These are phyloP conservation scores for Chlorociboria aeruginascens DNA, from an alignment of 495 filamentous ascomycete species.

Conservation along the genomic window DNA sequence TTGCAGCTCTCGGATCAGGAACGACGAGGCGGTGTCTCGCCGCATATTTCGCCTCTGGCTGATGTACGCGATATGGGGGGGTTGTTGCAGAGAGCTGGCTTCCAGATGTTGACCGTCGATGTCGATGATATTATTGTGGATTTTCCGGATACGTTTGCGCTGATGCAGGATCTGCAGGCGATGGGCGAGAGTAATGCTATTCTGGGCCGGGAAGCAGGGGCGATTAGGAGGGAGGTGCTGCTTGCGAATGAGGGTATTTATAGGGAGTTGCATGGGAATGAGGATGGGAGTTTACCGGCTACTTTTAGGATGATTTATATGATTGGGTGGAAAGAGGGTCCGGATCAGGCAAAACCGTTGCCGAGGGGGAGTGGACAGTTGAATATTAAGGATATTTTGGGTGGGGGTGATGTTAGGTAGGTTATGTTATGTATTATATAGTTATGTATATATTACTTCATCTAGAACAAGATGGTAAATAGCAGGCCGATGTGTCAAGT, in stretches of 20 bases:
- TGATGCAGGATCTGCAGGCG: slow-evolving; percentile 87
- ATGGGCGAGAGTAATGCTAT: slow-evolving; percentile 93
- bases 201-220: slow-evolving; percentile 61
- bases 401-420: slow-evolving; percentile 37
- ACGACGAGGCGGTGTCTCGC: slow-evolving; percentile 73
- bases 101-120: slow-evolving; percentile 92
- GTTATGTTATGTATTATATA: too few species aligned
- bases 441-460: too few species aligned
- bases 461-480: too few species aligned
- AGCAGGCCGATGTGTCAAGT: too few species aligned
- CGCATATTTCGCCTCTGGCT: slow-evolving; percentile 78
- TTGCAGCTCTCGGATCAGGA: slow-evolving; percentile 89
- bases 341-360: slow-evolving; percentile 66
- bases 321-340: slow-evolving; percentile 95
- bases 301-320: slow-evolving; percentile 92
- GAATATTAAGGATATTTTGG: slow-evolving; percentile 72
- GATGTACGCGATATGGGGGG: slow-evolving; percentile 89
- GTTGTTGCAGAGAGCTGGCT: slow-evolving; percentile 73
- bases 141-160: slow-evolving; percentile 80
- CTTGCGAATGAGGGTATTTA: slow-evolving; percentile 87
- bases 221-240: slow-evolving; percentile 70
- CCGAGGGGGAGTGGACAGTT: slow-evolving; percentile 71
- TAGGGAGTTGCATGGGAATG: slow-evolving; percentile 64
- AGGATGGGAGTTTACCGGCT: slow-evolving; percentile 53
- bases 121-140: slow-evolving; percentile 95